Conservation (phyloP, 495 filamentous ascomycete species). For the Evernia prunastri region DNA sequence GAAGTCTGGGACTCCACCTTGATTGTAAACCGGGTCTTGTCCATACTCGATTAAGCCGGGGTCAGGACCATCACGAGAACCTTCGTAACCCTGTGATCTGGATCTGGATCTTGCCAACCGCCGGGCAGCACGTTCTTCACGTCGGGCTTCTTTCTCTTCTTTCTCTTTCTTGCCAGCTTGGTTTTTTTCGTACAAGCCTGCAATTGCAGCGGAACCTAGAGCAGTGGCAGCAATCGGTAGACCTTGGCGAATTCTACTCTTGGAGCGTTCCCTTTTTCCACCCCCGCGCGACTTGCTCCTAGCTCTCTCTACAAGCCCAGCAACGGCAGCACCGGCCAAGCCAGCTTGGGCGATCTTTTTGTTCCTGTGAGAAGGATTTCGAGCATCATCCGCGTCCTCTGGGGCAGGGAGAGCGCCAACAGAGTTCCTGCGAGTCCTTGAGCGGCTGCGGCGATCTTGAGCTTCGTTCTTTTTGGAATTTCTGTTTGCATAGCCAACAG, state of each 20-base stretch:
- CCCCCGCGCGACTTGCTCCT: slow-evolving; percentile 63
- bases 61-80: slow-evolving; percentile 52
- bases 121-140: slow-evolving; percentile 20
- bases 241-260: slow-evolving; percentile 54
- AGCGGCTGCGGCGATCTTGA: slow-evolving; percentile 61
- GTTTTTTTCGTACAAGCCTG: slow-evolving; percentile 73
- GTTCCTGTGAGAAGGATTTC: slow-evolving; percentile 55
- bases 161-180: slow-evolving; percentile 62
- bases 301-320: slow-evolving; percentile 66
- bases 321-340: slow-evolving; percentile 68
- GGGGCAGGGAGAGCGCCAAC: slow-evolving; percentile 35
- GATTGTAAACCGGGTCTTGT: slow-evolving; percentile 50
- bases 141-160: slow-evolving; percentile 44
- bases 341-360: slow-evolving; percentile 70
- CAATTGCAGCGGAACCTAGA: slow-evolving; percentile 68
- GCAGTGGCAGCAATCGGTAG: slow-evolving; percentile 68
- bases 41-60: slow-evolving; percentile 79
- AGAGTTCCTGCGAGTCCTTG: slow-evolving; percentile 53
- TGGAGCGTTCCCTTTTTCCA: slow-evolving; percentile 44
- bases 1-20: slow-evolving; percentile 45
- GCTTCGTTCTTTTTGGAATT: slow-evolving; percentile 61
- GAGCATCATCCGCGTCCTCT: slow-evolving; percentile 40
- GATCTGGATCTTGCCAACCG: slow-evolving; percentile 45
- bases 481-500: slow-evolving; percentile 66
- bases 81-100: slow-evolving; percentile 52